Conservation (phyloP, 1,284 basidiomycete species). For the Cryptococcus jaspeensis region DNA sequence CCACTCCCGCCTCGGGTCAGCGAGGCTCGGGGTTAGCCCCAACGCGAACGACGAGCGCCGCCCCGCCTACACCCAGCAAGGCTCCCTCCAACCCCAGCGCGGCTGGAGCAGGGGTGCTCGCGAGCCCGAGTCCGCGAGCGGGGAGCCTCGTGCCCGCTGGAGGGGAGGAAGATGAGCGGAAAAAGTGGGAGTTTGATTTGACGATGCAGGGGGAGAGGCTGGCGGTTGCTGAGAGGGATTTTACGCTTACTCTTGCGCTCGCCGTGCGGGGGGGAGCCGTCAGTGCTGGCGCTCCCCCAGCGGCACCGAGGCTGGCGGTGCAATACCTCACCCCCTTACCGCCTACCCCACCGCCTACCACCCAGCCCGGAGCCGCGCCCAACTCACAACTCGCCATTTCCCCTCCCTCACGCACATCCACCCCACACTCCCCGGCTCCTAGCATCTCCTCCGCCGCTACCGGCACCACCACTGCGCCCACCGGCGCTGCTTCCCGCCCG, state of each 20-base stretch:
- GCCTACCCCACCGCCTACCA: constrained; percentile 2
- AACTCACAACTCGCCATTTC: constrained; percentile 17
- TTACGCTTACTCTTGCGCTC: constrained; percentile 25
- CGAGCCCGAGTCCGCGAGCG: background rate
- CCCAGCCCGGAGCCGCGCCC: background rate
- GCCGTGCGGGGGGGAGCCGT: constrained; percentile 10
- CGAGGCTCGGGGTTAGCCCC: background rate
- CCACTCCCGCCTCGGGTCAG: background rate
- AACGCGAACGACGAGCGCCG: background rate
- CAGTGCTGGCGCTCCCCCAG: constrained; percentile 3
- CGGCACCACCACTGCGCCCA: constrained; percentile 19
- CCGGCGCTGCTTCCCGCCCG: constrained; percentile 10
- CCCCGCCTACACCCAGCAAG: background rate
- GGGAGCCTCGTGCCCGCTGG: background rate
- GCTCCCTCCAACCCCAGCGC: background rate
- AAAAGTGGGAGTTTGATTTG: constrained; percentile 40
- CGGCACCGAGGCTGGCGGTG: constrained; percentile 26
- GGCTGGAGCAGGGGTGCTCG: background rate
- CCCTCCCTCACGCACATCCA: constrained; percentile 23
- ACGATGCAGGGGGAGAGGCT: constrained; percentile 16
- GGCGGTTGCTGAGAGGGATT: constrained; percentile 26
- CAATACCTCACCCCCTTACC: constrained; percentile 30
- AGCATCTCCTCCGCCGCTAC: constrained; percentile 23
- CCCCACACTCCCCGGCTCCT: constrained; percentile 21
- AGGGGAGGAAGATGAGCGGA: background rate